Evolutionary conservation across 257 asterid species (phyloP).

Genomic region (Prunella vulgaris): DNA sequence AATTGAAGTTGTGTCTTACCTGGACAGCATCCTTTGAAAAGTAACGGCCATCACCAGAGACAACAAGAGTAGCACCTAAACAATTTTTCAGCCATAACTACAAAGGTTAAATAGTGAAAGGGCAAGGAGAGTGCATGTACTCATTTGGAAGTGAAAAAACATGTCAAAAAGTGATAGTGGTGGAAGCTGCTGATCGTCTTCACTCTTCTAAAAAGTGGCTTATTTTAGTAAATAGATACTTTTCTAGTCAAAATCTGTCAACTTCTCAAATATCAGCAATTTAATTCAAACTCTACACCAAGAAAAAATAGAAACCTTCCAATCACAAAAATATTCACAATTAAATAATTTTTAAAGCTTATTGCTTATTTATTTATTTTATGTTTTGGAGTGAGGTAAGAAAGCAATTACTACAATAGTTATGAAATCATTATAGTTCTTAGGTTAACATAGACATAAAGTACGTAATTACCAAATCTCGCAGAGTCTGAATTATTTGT

Average conservation of each 20-base stretch:
- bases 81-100: constrained; percentile 20
- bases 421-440: neutral
- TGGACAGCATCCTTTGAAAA: constrained; percentile 90
- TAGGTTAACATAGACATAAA: neutral
- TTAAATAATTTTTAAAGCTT: neutral
- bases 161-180: neutral
- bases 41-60: constrained; percentile 99
- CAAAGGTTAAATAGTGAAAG: constrained; percentile 1
- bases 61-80: constrained; percentile 94
- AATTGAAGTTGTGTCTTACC: constrained; percentile 35
- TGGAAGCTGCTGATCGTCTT: neutral
- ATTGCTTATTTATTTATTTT: neutral
- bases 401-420: neutral
- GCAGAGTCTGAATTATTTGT: neutral
- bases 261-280: neutral
- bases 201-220: neutral
- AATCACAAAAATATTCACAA: neutral
- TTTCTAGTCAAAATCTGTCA: neutral
- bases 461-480: neutral
- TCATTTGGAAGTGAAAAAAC: neutral
- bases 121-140: constrained; percentile 10
- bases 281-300: neutral
- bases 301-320: neutral
- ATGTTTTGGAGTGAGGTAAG: neutral
- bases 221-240: neutral